Evolutionary conservation across 148 eudicot genomes (phyloP), one percentile per base, ranked within the genome.

Genomic region (Selenicereus undatus): DNA sequence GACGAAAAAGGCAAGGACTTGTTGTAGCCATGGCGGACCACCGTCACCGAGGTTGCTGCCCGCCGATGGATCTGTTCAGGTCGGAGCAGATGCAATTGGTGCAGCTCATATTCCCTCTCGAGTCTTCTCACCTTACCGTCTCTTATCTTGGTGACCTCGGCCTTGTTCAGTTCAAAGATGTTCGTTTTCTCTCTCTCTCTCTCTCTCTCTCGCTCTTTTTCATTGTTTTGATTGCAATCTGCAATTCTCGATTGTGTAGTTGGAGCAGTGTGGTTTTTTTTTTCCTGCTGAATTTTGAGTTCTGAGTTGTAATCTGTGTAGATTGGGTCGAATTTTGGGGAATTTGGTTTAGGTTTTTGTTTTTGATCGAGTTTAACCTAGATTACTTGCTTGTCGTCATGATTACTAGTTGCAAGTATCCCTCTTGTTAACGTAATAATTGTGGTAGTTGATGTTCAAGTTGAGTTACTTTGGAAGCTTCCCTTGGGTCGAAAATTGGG

Each of bases 1-100:
- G 60, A 72, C 58, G 79, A 71, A 52, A 54, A 45, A 30, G 62
- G 2, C 17, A 29, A 48, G 12, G 72, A 79, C 3, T 39, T 4
- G 48, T 70, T 71, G 48, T 70, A 75, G 75, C 79, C 82, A 76
- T 56, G 74, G 80, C 27, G 42, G 35, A 42, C 64, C 36, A 8
- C 64, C 45, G 3, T 9, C 68, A 79, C 45, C 74, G 86, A 68
- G 87, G 89, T 8, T 89, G 89, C 43, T 80, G 86, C 66, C 91
- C 91, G 35, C 83, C 89, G 35, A 89, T 89, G 91, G 91, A 89
- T 87, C 89, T 89, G 54, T 76, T 89, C 86, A 80, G 91, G 35
- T 89, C 91, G 22, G 91, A 89, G 56, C 83, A 86, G 82, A 89
- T 89, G 91, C 91, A 89, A 36, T 81, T 89, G 82, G 88, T 87